Evolutionary conservation across 805 yeast species (phyloP).

Genomic region (Cyberlindnera subsufficiens): DNA sequence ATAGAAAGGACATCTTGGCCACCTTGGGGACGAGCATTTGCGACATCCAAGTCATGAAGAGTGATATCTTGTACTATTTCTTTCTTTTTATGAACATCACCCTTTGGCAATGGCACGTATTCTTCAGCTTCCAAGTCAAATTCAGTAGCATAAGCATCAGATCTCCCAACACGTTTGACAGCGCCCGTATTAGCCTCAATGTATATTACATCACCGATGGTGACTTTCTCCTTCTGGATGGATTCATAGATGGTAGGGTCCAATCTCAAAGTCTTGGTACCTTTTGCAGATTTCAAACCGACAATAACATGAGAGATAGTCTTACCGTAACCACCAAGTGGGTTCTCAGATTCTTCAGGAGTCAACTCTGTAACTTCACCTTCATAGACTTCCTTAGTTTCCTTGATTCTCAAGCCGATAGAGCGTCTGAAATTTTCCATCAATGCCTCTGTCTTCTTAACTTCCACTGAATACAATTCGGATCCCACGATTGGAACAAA

Average conservation of each 20-base stretch:
- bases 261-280: constrained; percentile 81
- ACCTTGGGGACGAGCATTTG: constrained; percentile 93
- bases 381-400: constrained; percentile 95
- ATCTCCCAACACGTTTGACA: constrained; percentile 93
- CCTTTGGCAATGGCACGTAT: constrained; percentile 97
- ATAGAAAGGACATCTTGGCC: constrained; percentile 94
- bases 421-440: constrained; percentile 97
- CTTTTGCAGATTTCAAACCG: constrained; percentile 88
- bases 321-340: constrained; percentile 96
- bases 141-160: constrained; percentile 98
- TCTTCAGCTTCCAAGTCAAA: constrained; percentile 98
- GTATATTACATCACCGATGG: constrained; percentile 94
- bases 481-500: constrained; percentile 96
- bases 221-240: constrained; percentile 89
- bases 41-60: constrained; percentile 91
- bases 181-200: constrained; percentile 98
- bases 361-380: constrained; percentile 96
- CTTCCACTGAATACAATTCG: constrained; percentile 92
- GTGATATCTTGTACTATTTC: constrained; percentile 98
- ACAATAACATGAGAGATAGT: constrained; percentile 92
- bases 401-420: constrained; percentile 92
- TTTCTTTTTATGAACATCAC: constrained; percentile 96
- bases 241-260: constrained; percentile 92
- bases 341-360: constrained; percentile 95
- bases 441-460: constrained; percentile 91